Evolutionary conservation across 306 rosid species (phyloP).

Genomic region (Vicia sativa): DNA sequence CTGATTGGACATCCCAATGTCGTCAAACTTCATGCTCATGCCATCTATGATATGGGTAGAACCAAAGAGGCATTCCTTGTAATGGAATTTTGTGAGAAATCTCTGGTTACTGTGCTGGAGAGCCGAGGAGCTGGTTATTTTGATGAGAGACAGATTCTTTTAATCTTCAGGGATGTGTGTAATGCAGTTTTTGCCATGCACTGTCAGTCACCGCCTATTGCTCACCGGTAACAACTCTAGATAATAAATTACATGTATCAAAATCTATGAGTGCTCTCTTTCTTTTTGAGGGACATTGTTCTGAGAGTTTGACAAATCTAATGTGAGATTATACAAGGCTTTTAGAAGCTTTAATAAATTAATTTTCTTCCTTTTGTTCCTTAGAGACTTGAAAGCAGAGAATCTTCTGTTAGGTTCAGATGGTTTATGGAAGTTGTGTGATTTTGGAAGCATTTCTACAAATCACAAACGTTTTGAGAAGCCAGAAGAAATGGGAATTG

Average conservation of each 20-base stretch:
- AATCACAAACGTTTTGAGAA: constrained; percentile 93
- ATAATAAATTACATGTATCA: constrained; percentile 18
- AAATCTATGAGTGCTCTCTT: background rate
- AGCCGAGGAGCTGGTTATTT: constrained; percentile 85
- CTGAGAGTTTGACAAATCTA: constrained; percentile 4
- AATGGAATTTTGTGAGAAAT: constrained; percentile 92
- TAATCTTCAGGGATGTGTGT: constrained; percentile 87
- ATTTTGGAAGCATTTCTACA: constrained; percentile 92
- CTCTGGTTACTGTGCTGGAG: constrained; percentile 85
- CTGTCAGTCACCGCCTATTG: constrained; percentile 88
- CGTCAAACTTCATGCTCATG: constrained; percentile 76
- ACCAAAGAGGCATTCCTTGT: constrained; percentile 91
- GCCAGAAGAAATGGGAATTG: constrained; percentile 98
- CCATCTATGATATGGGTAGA: constrained; percentile 89
- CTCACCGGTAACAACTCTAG: constrained; percentile 70
- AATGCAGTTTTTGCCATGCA: constrained; percentile 96
- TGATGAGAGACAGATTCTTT: constrained; percentile 82
- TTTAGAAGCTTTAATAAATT: constrained; percentile 4
- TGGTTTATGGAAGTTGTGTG: constrained; percentile 95
- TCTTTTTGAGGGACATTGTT: constrained; percentile 9
- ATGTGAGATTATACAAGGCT: background rate
- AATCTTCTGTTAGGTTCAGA: constrained; percentile 78
- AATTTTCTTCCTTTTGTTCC: constrained; percentile 26
- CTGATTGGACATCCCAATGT: constrained; percentile 89
- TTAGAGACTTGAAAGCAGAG: constrained; percentile 94